Evolutionary conservation across 148 eudicot species (phyloP), one percentile per base, ranked within the genome.

Genomic region (Fagopyrum esculentum): DNA sequence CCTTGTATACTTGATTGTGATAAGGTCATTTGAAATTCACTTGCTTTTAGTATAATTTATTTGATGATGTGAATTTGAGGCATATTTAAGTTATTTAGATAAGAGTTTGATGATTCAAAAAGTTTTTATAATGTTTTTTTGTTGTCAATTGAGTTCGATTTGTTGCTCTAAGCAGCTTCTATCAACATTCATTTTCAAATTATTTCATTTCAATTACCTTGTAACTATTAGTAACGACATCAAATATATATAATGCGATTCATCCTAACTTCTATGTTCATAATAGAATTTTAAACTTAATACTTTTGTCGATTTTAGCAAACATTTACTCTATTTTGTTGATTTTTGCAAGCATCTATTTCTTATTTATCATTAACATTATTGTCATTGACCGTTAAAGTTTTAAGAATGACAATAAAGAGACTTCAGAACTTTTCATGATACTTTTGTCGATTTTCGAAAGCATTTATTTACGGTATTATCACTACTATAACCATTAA

Each of bases 11-110:
- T 7, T 19, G 35, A 26, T 59, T 59, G 40, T 59, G 12, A 13
- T 8, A 26, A 30, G 12, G 2, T 59, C 69, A 63, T 29, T 10
- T 63, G 6, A 12, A 63, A 63, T 63, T 9, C 3, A 30, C 45
- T 63, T 63, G 69, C 69, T 61, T 61, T 61, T 19, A 57, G 64
- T 57, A 6, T 57, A 57, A 7, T 57, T 57, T 29, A 7, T 57
- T 57, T 7, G n/a, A 19, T 57, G 64, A 10, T 7, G 30, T 57
- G 64, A 57, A 17, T 12, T 6, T 57, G n/a, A 17, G 26, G 63
- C 29, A 19, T 9, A 17, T 57, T n/a, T 57, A 57, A 29, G 29
- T 9, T 57, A 19, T 3, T n/a, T 57, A 6, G 29, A 29, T 6
- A 57, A 57, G 64, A 19, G 9, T 6, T 19, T 57, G 64, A 57